Conservation (phyloP, 2,329 filamentous ascomycete genomes). For the Massarina eburnea region DNA sequence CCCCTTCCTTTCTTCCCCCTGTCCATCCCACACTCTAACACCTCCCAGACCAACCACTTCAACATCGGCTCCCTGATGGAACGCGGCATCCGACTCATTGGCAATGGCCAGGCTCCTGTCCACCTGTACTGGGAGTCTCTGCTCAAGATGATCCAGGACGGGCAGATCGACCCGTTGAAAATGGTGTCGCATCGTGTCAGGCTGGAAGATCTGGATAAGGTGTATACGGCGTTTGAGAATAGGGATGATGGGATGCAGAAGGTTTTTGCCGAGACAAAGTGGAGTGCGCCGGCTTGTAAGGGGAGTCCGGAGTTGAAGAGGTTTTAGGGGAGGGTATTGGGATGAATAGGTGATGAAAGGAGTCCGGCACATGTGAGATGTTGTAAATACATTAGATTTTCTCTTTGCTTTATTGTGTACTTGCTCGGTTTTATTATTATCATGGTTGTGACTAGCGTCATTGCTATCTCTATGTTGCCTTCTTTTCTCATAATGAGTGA, state of each 20-base stretch:
- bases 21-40: slow-evolving; percentile 9
- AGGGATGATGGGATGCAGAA: slow-evolving; percentile 77
- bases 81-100: slow-evolving; percentile 77
- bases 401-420: too few species aligned
- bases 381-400: too few species aligned
- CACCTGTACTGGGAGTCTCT: slow-evolving; percentile 83
- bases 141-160: slow-evolving; percentile 66
- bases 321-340: slow-evolving; percentile 25
- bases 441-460: too few species aligned
- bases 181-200: slow-evolving; percentile 78
- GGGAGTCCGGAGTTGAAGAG: slow-evolving; percentile 56
- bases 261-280: slow-evolving; percentile 67
- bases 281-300: slow-evolving; percentile 53
- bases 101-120: slow-evolving; percentile 70
- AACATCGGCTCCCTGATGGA: slow-evolving; percentile 85
- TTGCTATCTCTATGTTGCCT: too few species aligned
- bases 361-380: too few species aligned
- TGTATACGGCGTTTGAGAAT: slow-evolving; percentile 68
- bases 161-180: slow-evolving; percentile 71
- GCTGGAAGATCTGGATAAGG: slow-evolving; percentile 53
- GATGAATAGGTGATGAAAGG: neutral
- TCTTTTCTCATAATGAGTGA: too few species aligned
- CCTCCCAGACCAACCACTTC: slow-evolving; percentile 70
- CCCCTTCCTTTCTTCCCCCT: neutral
- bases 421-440: too few species aligned